Evolutionary conservation across 2,329 filamentous ascomycete species (phyloP).

Genomic region (Paraphaeosphaeria minitans): DNA sequence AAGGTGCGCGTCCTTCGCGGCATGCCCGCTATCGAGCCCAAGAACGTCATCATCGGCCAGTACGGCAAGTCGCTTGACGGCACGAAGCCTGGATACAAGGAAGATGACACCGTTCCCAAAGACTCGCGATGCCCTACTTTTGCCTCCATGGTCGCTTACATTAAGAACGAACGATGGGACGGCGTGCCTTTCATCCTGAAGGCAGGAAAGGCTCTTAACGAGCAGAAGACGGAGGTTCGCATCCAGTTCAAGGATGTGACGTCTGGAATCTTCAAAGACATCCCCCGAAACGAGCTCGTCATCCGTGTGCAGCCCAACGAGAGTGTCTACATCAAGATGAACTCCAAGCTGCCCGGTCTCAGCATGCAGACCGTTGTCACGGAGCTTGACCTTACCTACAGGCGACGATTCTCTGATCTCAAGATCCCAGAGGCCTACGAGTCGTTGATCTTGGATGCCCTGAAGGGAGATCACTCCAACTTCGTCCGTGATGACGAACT

Average conservation of each 20-base stretch:
- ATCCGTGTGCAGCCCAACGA: conserved; percentile 99
- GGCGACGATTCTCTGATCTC: conserved; percentile 96
- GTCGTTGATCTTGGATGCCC: conserved; percentile 92
- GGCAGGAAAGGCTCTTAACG: conserved; percentile 97
- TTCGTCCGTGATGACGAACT: conserved; percentile 74
- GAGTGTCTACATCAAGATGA: conserved; percentile 99
- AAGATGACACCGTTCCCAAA: conserved; percentile 97
- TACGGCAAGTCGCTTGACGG: conserved; percentile 96
- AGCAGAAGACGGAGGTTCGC: conserved; percentile 99
- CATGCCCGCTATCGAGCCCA: conserved; percentile 94
- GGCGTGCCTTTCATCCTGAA: conserved; percentile 99
- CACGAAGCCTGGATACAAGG: conserved; percentile 96
- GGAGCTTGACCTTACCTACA: conserved; percentile 96
- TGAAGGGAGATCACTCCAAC: conserved; percentile 99
- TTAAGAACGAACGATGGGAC: conserved; percentile 99
- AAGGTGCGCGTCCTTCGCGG: conserved; percentile 95
- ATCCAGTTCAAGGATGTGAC: conserved; percentile 99
- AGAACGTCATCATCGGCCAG: conserved; percentile 99
- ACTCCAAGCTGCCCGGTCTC: conserved; percentile 96
- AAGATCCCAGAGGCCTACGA: conserved; percentile 99
- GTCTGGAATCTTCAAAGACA: conserved; percentile 99
- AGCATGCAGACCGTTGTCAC: conserved; percentile 99
- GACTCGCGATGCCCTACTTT: conserved; percentile 98
- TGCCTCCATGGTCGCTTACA: conserved; percentile 95
- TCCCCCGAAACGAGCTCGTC: conserved; percentile 97